Conservation (phyloP, 208 protist genomes). For the Blechomonas ayalai region DNA sequence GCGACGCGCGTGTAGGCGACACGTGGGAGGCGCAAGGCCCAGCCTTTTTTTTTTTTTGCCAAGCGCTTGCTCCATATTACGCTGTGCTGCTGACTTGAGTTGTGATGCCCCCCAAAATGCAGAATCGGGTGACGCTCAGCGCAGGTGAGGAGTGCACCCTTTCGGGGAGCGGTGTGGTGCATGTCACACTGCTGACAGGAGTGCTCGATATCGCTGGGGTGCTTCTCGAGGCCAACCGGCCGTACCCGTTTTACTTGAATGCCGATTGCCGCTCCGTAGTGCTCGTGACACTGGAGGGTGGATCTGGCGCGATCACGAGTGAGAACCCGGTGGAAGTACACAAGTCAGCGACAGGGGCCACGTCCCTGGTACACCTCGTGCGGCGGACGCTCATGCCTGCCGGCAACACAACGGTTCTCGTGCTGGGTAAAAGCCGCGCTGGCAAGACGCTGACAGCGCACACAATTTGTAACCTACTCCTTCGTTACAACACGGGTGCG, state of each 20-base stretch:
- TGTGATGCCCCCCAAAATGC: constrained; percentile 39
- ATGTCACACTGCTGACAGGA: constrained; percentile 47
- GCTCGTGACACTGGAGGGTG: constrained; percentile 71
- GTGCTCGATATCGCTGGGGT: constrained; percentile 67
- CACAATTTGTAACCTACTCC: constrained; percentile 65
- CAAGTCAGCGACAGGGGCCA: constrained; percentile 20
- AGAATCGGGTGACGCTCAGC: constrained; percentile 42
- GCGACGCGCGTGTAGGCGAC: too few species aligned
- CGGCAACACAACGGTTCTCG: constrained; percentile 29
- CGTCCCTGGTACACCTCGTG: constrained; percentile 50
- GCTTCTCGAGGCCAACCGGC: constrained; percentile 38
- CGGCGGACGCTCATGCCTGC: constrained; percentile 29
- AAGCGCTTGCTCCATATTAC: background rate
- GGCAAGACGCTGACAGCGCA: constrained; percentile 69
- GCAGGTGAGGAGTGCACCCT: constrained; percentile 76
- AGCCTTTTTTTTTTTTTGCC: constrained; percentile 8
- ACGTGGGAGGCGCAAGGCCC: background rate
- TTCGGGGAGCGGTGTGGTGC: constrained; percentile 27
- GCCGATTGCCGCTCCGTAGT: constrained; percentile 25
- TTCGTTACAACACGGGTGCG: constrained; percentile 15
- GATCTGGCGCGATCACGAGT: constrained; percentile 26
- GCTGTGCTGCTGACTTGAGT: background rate
- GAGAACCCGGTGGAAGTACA: constrained; percentile 33
- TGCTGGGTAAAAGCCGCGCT: constrained; percentile 39
- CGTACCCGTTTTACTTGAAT: constrained; percentile 41